Base-by-base conservation (phyloP, 2,329 filamentous ascomycete species). In the Talaromyces pinophilus region DNA sequence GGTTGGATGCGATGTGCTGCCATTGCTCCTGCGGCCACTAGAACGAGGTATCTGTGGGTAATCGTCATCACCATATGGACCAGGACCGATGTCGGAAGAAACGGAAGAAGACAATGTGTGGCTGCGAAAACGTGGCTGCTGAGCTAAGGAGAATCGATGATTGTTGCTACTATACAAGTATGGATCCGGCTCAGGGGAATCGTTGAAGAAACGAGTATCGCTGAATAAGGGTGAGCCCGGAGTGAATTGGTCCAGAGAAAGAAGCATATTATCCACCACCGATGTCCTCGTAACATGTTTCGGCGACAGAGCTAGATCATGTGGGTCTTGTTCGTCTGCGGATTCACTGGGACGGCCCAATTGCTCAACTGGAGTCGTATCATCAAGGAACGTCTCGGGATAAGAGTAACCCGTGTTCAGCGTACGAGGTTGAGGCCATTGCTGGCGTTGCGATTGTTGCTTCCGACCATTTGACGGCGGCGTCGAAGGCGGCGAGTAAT, bases 181-280 rank as follows among this genome's bases (percentile, higher is more conserved):
- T 25, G 70, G 63, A 68, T 82, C 80, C 59, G 78, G 75, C 50
- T 79, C 76, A 48, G 80, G 79, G 59, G 75, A 76, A 25, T 80
- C 78, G 69, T 80, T 78, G 67, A 76, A 78, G 28, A 80, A 69
- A 25, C 75, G 74, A 64, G 76, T 75, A 61, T 79, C 77, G 48
- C 77, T 76, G 59, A 79, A 67, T 8, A 77, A 64, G 3, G 76
- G 76, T 44, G 78, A 74, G 13, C 74, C 71, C 2, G 75, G 69
- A 48, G 87, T 89, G 75, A 94, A 88, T 78, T 94, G 91, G 79
- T 97, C 94, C 70, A 99, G 88, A 48, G 93, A 97, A 70, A 95
- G 84, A 68, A 98, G 88, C 90, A 99, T 95, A 78, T 97, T 96
- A 79, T 95, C 91, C 67, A 99, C 92, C 71, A 99, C 88, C 42